phyloP scores from a whole-genome alignment of 306 rosid species.

The Sechiopsis laciniata region DNA sequence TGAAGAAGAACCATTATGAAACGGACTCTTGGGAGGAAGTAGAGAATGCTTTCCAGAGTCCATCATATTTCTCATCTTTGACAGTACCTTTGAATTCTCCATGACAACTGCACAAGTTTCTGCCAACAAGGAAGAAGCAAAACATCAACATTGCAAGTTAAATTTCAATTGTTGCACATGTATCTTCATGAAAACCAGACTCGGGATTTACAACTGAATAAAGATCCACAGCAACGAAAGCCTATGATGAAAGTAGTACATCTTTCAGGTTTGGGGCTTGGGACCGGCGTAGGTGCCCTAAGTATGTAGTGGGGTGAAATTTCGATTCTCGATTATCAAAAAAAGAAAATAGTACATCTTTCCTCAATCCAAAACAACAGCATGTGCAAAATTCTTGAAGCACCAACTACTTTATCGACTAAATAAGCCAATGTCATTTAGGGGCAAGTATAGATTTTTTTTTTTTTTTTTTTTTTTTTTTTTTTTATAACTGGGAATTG shows the following conservation, averaged over 20 bases:
- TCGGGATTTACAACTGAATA: background rate
- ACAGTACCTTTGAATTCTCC: slow-evolving; percentile 27
- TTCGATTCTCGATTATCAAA: no score
- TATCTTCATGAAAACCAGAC: background rate
- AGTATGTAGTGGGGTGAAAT: no score
- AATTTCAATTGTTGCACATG: background rate
- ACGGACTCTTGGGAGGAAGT: slow-evolving; percentile 29
- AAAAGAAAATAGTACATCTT: no score
- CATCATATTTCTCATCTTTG: slow-evolving; percentile 19
- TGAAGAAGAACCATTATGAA: slow-evolving; percentile 9
- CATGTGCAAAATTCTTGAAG: background rate
- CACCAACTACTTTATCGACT: slow-evolving; percentile 1
- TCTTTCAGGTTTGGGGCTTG: no score
- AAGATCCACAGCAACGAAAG: background rate
- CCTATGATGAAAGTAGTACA: background rate
- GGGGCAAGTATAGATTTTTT: background rate
- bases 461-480: no score
- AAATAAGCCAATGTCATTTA: background rate
- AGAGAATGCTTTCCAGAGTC: slow-evolving; percentile 24
- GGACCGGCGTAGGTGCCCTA: no score
- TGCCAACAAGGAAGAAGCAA: slow-evolving; percentile 14
- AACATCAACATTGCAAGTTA: background rate
- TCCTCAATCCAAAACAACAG: slow-evolving; percentile 1
- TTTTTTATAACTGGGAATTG: no score
- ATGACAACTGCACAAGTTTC: slow-evolving; percentile 10